A percentile compares a stretch with the other conserved stretches of the same genome.
phyloP scores from a whole-genome alignment of 2,329 filamentous ascomycete genomes.

The Periglandula ipomoeae region DNA sequence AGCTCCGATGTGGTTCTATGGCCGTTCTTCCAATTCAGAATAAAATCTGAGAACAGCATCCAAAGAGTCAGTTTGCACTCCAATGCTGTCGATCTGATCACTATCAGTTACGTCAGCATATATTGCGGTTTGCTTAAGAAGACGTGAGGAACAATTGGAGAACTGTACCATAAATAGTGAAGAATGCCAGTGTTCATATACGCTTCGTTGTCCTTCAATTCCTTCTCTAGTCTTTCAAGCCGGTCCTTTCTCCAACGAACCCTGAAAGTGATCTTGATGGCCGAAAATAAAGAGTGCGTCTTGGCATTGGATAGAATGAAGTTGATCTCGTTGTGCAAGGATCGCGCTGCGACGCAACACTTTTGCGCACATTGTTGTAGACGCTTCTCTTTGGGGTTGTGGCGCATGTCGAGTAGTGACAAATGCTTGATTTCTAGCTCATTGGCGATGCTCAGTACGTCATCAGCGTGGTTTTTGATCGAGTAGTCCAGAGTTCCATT shows the following conservation, averaged over 20 bases:
- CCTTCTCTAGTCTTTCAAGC: conserved; percentile 12
- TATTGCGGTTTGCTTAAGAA: not conserved
- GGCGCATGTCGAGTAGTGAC: not conserved
- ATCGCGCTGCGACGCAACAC: not conserved
- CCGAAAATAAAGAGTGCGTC: not conserved
- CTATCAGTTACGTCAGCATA: no score
- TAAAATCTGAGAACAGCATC: no score
- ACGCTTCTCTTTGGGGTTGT: not conserved
- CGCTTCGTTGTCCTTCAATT: conserved; percentile 3
- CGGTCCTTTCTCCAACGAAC: conserved; percentile 14
- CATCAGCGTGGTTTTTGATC: not conserved
- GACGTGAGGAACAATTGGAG: not conserved
- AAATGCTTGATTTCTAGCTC: not conserved
- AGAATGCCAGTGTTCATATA: conserved; percentile 8
- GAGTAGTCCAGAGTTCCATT: not conserved
- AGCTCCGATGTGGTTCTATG: not conserved
- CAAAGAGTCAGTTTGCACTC: no score
- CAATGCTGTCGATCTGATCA: no score
- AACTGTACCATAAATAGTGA: not conserved
- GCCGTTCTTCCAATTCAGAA: not conserved
- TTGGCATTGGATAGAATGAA: not conserved
- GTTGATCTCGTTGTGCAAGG: not conserved
- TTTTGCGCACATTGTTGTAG: not conserved
- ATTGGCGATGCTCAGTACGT: no score
- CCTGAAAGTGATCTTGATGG: conserved; percentile 7